Evolutionary conservation across 208 protist genomes (phyloP).

Genomic region (Lotmaria passim): DNA sequence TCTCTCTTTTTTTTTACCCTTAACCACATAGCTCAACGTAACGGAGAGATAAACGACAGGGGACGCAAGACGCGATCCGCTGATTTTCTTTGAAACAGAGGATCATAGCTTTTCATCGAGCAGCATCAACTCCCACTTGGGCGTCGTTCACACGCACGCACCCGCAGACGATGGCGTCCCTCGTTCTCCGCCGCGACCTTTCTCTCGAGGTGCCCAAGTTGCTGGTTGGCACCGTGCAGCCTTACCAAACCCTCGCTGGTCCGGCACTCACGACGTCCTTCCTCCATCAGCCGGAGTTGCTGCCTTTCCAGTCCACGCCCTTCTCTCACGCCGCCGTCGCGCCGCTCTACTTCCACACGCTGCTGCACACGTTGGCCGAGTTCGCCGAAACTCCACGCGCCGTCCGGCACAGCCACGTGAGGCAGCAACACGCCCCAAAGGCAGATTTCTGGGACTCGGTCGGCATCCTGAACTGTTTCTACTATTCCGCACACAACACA

Average conservation of each 20-base stretch:
- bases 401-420: slow-evolving; percentile 49
- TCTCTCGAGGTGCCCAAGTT: slow-evolving; percentile 64
- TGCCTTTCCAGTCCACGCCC: slow-evolving; percentile 67
- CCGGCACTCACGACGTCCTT: slow-evolving; percentile 80
- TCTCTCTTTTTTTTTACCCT: too few species aligned
- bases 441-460: slow-evolving; percentile 73
- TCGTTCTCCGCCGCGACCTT: slow-evolving; percentile 30
- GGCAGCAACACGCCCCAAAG: slow-evolving; percentile 54
- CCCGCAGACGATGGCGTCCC: slow-evolving; percentile 24
- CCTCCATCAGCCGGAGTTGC: slow-evolving; percentile 49
- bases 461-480: slow-evolving; percentile 75
- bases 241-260: slow-evolving; percentile 83
- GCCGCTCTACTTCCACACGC: slow-evolving; percentile 75
- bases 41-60: too few species aligned
- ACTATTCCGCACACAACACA: slow-evolving; percentile 50
- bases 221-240: slow-evolving; percentile 74
- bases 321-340: slow-evolving; percentile 57
- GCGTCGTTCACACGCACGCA: not conserved
- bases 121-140: not conserved
- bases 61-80: too few species aligned
- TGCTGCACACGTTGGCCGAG: slow-evolving; percentile 80
- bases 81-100: too few species aligned
- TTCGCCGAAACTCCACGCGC: slow-evolving; percentile 75
- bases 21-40: too few species aligned
- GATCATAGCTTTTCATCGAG: too few species aligned